These are phyloP conservation scores for Monilinia aucupariae DNA, from an alignment of 2,329 filamentous ascomycete species.

Conservation along the genomic window DNA sequence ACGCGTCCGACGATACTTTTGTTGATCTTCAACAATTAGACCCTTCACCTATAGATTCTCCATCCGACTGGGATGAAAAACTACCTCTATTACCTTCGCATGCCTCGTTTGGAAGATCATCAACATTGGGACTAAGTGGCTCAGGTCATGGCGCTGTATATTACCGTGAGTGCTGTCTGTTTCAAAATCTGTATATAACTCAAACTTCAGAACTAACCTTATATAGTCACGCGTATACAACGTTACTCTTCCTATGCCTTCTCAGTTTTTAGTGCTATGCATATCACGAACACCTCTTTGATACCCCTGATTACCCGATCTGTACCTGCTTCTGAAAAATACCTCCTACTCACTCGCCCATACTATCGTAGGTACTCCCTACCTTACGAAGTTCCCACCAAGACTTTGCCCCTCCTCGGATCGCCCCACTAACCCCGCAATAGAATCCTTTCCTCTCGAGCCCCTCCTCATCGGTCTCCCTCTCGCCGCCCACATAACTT, in stretches of 20 bases:
- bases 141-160: slow-evolving; percentile 63
- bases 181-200: not conserved
- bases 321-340: slow-evolving; percentile 70
- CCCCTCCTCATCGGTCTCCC: slow-evolving; percentile 71
- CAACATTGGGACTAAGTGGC: slow-evolving; percentile 53
- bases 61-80: slow-evolving; percentile 42
- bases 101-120: slow-evolving; percentile 37
- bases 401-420: slow-evolving; percentile 62
- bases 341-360: slow-evolving; percentile 84
- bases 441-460: slow-evolving; percentile 62
- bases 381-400: slow-evolving; percentile 47
- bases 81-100: slow-evolving; percentile 38
- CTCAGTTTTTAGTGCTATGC: slow-evolving; percentile 67
- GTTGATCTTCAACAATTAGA: slow-evolving; percentile 72
- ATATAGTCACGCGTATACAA: slow-evolving; percentile 67
- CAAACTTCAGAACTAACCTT: not conserved
- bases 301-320: slow-evolving; percentile 71
- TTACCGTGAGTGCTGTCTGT: slow-evolving; percentile 56
- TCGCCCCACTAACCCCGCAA: slow-evolving; percentile 5
- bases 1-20: slow-evolving; percentile 49
- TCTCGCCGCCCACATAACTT: slow-evolving; percentile 68
- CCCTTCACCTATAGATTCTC: slow-evolving; percentile 67
- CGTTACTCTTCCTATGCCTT: slow-evolving; percentile 86
- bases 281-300: slow-evolving; percentile 75
- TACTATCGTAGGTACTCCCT: slow-evolving; percentile 71